Conservation (phyloP, 257 asterid species). For the Solanum piurae region DNA sequence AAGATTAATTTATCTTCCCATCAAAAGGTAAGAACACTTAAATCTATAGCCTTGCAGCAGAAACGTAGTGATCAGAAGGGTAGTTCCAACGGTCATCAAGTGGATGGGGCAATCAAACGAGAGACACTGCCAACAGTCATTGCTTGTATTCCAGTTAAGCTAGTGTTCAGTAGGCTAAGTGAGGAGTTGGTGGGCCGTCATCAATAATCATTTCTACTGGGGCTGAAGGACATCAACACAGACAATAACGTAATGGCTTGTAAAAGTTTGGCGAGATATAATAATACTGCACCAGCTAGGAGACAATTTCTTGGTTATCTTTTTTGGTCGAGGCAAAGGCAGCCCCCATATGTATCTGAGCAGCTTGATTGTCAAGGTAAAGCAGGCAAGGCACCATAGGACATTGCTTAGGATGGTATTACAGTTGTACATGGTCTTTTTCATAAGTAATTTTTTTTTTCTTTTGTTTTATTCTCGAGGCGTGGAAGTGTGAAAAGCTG, state of each 20-base stretch:
- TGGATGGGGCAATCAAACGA: slow-evolving; percentile 42
- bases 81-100: slow-evolving; percentile 14
- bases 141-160: slow-evolving; percentile 85
- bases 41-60: slow-evolving; percentile 55
- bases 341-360: neutral
- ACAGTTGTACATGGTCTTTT: neutral
- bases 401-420: neutral
- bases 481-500: neutral
- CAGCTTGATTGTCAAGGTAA: neutral
- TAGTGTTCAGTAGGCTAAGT: slow-evolving; percentile 87
- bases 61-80: slow-evolving; percentile 22
- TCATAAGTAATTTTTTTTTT: neutral
- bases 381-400: neutral
- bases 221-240: slow-evolving; percentile 11
- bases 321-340: neutral
- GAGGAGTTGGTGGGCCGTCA: slow-evolving; percentile 76
- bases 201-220: slow-evolving; percentile 20
- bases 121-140: slow-evolving; percentile 36
- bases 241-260: neutral
- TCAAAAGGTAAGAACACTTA: slow-evolving; percentile 70
- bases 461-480: neutral
- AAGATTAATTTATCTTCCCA: slow-evolving; percentile 31
- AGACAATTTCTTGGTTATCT: neutral
- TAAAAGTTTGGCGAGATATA: neutral
- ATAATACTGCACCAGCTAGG: neutral